These are phyloP conservation scores for Rhizomucor pusillus DNA, from an alignment of 371 early-diverging fungal genomes.

Conservation along the genomic window DNA sequence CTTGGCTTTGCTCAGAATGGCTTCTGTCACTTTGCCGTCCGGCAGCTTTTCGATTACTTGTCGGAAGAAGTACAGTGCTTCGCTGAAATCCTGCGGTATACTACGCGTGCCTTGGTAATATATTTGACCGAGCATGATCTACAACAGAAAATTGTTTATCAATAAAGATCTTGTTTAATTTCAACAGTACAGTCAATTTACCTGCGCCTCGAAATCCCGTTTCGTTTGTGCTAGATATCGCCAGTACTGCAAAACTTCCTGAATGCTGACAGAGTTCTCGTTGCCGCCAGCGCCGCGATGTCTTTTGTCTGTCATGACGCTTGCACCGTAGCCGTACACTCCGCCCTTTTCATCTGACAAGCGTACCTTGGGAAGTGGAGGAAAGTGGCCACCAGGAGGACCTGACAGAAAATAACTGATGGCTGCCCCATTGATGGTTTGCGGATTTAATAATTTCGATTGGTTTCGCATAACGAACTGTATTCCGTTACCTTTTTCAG, in stretches of 20 bases:
- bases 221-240: slow-evolving; percentile 68
- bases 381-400: slow-evolving; percentile 80
- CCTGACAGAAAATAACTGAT: slow-evolving; percentile 69
- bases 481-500: slow-evolving; percentile 75
- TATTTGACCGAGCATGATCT: slow-evolving; percentile 72
- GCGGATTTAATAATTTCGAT: too few relatives aligned
- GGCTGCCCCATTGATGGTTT: too few relatives aligned
- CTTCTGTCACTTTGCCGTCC: slow-evolving; percentile 20
- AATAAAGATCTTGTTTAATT: too few relatives aligned
- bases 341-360: slow-evolving; percentile 82
- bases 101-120: slow-evolving; percentile 78
- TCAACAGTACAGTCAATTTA: too few relatives aligned
- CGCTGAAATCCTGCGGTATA: slow-evolving; percentile 61
- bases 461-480: too few relatives aligned
- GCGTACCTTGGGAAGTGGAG: slow-evolving; percentile 68
- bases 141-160: too few relatives aligned
- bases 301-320: slow-evolving; percentile 34
- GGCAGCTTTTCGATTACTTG: slow-evolving; percentile 38
- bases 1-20: slow-evolving; percentile 13
- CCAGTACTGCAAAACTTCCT: slow-evolving; percentile 81
- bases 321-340: slow-evolving; percentile 77
- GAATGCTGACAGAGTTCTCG: slow-evolving; percentile 48
- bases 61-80: slow-evolving; percentile 60
- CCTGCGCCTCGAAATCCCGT: slow-evolving; percentile 64
- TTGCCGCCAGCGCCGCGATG: slow-evolving; percentile 7